phyloP scores from a whole-genome alignment of 148 eudicot genomes.

The Rhododendron henanense region DNA sequence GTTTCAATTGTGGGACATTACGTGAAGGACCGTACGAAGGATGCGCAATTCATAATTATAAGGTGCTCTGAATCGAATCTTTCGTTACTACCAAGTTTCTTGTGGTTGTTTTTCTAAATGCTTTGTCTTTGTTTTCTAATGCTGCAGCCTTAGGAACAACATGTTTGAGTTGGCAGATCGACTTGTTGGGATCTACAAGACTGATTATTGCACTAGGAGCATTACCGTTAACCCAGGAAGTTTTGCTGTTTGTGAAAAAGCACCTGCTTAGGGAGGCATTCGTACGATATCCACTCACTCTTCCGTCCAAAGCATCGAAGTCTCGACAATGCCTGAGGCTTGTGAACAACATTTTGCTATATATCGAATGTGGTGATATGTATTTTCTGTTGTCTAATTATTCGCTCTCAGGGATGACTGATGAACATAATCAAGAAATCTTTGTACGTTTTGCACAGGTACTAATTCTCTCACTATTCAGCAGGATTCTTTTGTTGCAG shows the following conservation, averaged over 20 bases:
- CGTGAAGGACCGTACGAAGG: conserved; percentile 88
- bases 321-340: not conserved
- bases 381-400: too few relatives aligned
- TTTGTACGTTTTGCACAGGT: too few relatives aligned
- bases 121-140: not conserved
- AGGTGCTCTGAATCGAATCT: conserved; percentile 38
- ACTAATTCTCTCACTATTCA: too few relatives aligned
- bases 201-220: conserved; percentile 93
- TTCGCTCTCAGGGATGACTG: too few relatives aligned
- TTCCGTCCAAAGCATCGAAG: not conserved
- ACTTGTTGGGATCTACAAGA: conserved; percentile 96
- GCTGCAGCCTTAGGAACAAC: conserved; percentile 91
- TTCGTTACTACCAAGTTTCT: not conserved
- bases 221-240: conserved; percentile 83
- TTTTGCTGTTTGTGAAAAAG: conserved; percentile 67
- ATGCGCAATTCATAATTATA: conserved; percentile 92
- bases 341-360: not conserved
- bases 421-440: too few relatives aligned
- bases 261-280: conserved; percentile 37
- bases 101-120: not conserved
- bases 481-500: too few relatives aligned
- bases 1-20: conserved; percentile 97
- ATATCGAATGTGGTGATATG: too few relatives aligned
- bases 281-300: not conserved
- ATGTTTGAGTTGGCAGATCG: conserved; percentile 98